phyloP scores from a whole-genome alignment of 768 basidiomycete species.

The Floccularia luteovirens region DNA sequence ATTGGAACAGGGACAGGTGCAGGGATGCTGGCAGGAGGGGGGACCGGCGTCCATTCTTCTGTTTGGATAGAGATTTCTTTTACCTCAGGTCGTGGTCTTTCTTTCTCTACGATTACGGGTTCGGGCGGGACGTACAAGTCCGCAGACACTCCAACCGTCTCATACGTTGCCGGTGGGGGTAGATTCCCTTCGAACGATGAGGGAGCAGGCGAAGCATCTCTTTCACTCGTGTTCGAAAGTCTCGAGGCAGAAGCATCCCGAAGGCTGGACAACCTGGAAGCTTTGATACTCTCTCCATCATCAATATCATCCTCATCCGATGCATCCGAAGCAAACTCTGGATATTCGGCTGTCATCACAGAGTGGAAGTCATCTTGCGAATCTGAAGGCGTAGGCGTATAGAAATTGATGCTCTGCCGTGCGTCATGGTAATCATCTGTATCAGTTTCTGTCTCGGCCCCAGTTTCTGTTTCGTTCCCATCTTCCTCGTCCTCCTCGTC shows the following conservation, averaged over 20 bases:
- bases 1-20: slow-evolving; percentile 15
- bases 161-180: slow-evolving; percentile 32
- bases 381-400: slow-evolving; percentile 55
- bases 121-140: slow-evolving; percentile 28
- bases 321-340: no score
- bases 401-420: slow-evolving; percentile 56
- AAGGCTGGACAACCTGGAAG: slow-evolving; percentile 32
- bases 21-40: slow-evolving; percentile 24
- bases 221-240: no score
- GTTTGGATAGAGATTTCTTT: slow-evolving; percentile 79
- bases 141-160: slow-evolving; percentile 35
- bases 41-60: slow-evolving; percentile 56
- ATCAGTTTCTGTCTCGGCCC: slow-evolving; percentile 63
- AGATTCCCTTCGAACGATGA: slow-evolving; percentile 25
- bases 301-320: slow-evolving; percentile 37
- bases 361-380: slow-evolving; percentile 76
- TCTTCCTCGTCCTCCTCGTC: slow-evolving; percentile 28
- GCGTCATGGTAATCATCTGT: slow-evolving; percentile 76
- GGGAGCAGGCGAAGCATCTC: slow-evolving; percentile 14
- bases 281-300: slow-evolving; percentile 64
- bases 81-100: slow-evolving; percentile 51
- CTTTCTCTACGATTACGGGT: slow-evolving; percentile 21
- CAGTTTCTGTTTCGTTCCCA: slow-evolving; percentile 62
- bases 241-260: slow-evolving; percentile 20
- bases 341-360: slow-evolving; percentile 60